phyloP scores from a whole-genome alignment of 1,139 yeast species.

The Suhomyces ambrosiae region DNA sequence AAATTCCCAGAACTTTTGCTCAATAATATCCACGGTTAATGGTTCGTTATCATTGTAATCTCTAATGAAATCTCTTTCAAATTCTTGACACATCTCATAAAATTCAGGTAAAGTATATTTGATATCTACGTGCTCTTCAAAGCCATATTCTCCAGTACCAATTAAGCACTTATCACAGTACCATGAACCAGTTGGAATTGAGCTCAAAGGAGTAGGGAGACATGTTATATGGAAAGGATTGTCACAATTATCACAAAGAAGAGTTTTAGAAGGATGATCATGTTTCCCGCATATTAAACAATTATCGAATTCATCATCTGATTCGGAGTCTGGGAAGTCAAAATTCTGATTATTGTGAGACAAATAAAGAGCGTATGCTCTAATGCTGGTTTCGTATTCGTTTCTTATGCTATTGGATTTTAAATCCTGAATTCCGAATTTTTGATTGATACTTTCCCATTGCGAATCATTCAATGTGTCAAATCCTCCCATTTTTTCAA shows the following conservation, averaged over 20 bases:
- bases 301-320: constrained; percentile 30
- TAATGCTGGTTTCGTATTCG: constrained; percentile 39
- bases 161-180: constrained; percentile 78
- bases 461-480: constrained; percentile 23
- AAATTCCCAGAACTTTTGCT: constrained; percentile 62
- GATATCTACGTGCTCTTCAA: constrained; percentile 65
- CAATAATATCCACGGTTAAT: constrained; percentile 48
- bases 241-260: constrained; percentile 76
- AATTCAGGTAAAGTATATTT: constrained; percentile 66
- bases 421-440: constrained; percentile 24
- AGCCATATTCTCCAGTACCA: constrained; percentile 89
- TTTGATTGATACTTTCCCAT: constrained; percentile 40
- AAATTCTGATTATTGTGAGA: constrained; percentile 21
- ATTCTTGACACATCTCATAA: constrained; percentile 56
- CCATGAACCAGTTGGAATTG: constrained; percentile 66
- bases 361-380: constrained; percentile 50
- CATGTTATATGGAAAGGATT: constrained; percentile 68
- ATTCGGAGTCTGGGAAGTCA: constrained; percentile 21
- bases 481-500: constrained; percentile 32
- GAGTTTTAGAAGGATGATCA: constrained; percentile 51
- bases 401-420: constrained; percentile 25
- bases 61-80: constrained; percentile 41
- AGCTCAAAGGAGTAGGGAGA: constrained; percentile 51
- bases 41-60: constrained; percentile 31
- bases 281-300: constrained; percentile 58